Evolutionary conservation across 331 rosid species (phyloP).

Genomic region (Acacia concinna): DNA sequence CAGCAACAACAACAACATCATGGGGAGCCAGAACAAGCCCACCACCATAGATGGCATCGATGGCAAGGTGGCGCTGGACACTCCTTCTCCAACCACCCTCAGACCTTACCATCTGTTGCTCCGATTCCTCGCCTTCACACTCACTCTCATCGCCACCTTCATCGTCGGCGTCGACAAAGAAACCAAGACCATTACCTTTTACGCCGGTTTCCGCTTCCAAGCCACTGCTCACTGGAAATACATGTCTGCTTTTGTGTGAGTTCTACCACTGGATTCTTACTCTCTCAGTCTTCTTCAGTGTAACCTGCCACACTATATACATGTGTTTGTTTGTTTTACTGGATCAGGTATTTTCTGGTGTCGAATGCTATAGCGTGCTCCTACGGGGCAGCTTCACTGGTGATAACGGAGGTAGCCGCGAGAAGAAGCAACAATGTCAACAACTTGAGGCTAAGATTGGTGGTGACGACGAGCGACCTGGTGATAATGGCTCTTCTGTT

Average conservation of each 20-base stretch:
- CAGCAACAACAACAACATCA: not conserved
- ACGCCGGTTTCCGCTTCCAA: constrained; percentile 43
- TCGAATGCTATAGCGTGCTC: constrained; percentile 62
- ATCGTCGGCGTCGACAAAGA: constrained; percentile 50
- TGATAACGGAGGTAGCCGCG: constrained; percentile 19
- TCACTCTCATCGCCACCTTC: constrained; percentile 48
- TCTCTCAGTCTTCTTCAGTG: not conserved
- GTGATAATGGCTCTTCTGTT: constrained; percentile 44
- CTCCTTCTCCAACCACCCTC: not conserved
- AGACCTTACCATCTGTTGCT: constrained; percentile 36
- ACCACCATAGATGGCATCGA: constrained; percentile 36
- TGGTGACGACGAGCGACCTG: constrained; percentile 39
- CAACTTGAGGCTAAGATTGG: constrained; percentile 2
- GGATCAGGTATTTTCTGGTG: constrained; percentile 57
- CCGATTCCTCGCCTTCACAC: constrained; percentile 37
- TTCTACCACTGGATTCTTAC: not conserved
- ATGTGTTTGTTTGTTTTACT: not conserved
- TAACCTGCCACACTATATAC: not conserved
- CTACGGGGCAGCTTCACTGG: constrained; percentile 51
- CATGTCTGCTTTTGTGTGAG: constrained; percentile 65
- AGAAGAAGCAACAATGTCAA: constrained; percentile 29
- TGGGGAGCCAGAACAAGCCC: constrained; percentile 19
- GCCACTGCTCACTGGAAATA: constrained; percentile 70
- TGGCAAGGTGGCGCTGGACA: constrained; percentile 41
- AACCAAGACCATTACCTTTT: constrained; percentile 39